These are phyloP conservation scores for Lepidium sativum DNA, from an alignment of 345 rosid species.

Conservation along the genomic window DNA sequence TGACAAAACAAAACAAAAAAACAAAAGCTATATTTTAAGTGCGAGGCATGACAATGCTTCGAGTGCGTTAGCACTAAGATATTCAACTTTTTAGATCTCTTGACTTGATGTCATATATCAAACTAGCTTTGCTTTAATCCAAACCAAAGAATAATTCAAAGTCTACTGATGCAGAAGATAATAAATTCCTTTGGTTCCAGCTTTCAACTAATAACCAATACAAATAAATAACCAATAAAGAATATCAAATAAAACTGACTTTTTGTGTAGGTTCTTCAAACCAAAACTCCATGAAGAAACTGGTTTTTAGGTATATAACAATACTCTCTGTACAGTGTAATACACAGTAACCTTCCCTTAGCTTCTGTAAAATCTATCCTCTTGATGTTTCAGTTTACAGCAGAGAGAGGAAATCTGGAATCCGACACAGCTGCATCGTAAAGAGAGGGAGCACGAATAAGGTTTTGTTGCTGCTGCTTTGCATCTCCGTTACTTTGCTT, in stretches of 20 bases:
- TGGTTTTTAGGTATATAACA: not conserved
- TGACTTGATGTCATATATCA: too few species aligned
- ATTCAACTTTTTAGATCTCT: too few species aligned
- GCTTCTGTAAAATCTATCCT: not conserved
- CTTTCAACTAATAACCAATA: constrained; percentile 2
- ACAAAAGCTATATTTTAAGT: too few species aligned
- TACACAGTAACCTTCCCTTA: not conserved
- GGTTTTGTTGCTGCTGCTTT: constrained; percentile 38
- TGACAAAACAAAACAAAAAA: too few species aligned
- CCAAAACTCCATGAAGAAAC: constrained; percentile 5
- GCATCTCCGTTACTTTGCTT: constrained; percentile 72
- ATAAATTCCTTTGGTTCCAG: not conserved
- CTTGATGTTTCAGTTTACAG: constrained; percentile 50
- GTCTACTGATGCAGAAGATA: not conserved
- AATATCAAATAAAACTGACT: not conserved
- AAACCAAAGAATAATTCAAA: not conserved
- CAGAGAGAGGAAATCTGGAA: constrained; percentile 81
- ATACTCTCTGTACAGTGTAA: constrained; percentile 35
- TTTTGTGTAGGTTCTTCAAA: not conserved
- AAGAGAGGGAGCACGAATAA: constrained; percentile 27
- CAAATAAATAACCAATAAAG: constrained; percentile 16
- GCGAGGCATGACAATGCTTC: too few species aligned
- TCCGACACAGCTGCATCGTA: constrained; percentile 69
- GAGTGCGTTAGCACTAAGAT: too few species aligned
- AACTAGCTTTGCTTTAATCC: not conserved